phyloP scores from a whole-genome alignment of 768 basidiomycete species.

The Suillus subluteus region DNA sequence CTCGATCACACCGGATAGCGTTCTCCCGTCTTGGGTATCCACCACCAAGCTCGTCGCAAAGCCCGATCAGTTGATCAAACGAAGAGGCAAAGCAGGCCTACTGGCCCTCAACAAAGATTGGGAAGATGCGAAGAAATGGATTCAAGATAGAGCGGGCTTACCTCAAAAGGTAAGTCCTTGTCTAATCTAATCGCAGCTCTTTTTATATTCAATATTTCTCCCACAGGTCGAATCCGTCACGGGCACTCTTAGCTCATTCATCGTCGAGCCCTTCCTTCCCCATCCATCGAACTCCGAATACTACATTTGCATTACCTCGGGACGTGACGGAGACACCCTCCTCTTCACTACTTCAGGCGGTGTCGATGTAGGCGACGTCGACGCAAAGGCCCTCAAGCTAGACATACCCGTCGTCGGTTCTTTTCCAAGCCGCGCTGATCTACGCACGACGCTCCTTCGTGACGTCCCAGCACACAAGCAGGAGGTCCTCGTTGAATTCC shows the following conservation, averaged over 20 bases:
- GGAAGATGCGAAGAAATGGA: constrained; percentile 88
- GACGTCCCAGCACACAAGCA: constrained; percentile 86
- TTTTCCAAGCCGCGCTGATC: constrained; percentile 83
- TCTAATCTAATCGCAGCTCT: constrained; percentile 12
- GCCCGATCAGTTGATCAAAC: constrained; percentile 98
- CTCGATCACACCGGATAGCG: constrained; percentile 57
- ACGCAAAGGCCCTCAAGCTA: constrained; percentile 80
- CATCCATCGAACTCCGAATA: constrained; percentile 94
- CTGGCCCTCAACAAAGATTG: constrained; percentile 93
- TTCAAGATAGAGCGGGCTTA: constrained; percentile 86
- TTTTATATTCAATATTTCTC: constrained; percentile 6
- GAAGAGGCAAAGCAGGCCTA: constrained; percentile 97
- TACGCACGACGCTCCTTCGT: constrained; percentile 73
- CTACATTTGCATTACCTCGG: constrained; percentile 98
- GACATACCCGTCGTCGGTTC: constrained; percentile 67
- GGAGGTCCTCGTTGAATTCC: constrained; percentile 92
- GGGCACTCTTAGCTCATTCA: constrained; percentile 81
- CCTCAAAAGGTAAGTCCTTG: constrained; percentile 69
- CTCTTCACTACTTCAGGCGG: constrained; percentile 99
- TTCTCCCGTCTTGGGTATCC: constrained; percentile 81
- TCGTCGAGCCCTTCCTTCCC: constrained; percentile 98
- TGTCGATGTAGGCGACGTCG: constrained; percentile 98
- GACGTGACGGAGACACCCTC: constrained; percentile 92
- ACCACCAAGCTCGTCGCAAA: constrained; percentile 90
- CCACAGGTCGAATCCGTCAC: constrained; percentile 66